phyloP scores from a whole-genome alignment of 2,329 filamentous ascomycete species.

The Aspergillus eucalypticola region DNA sequence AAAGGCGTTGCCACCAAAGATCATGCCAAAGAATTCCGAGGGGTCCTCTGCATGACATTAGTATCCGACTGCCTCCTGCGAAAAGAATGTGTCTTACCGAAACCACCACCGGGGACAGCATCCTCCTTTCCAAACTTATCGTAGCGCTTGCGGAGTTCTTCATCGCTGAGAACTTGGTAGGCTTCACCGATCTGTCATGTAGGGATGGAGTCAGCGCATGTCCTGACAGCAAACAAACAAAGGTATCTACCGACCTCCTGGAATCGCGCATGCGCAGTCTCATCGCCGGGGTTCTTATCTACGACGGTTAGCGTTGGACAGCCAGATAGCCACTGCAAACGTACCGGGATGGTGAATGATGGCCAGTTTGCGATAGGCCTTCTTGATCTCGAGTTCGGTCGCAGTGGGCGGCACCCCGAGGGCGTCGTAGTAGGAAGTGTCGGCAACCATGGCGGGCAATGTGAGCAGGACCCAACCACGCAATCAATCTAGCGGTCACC shows the following conservation, averaged over 20 bases:
- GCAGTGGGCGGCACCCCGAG: conserved; percentile 82
- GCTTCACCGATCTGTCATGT: conserved; percentile 63
- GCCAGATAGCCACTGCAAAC: background rate
- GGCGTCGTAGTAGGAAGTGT: conserved; percentile 85
- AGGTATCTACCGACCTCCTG: conserved; percentile 64
- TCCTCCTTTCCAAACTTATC: conserved; percentile 97
- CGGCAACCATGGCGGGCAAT: conserved; percentile 70
- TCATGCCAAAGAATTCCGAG: conserved; percentile 96
- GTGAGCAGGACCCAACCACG: conserved; percentile 8
- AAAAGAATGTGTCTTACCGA: conserved; percentile 58
- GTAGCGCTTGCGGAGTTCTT: conserved; percentile 84
- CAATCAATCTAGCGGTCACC: background rate
- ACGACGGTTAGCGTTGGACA: conserved; percentile 26
- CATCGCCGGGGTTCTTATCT: conserved; percentile 98
- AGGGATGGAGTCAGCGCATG: conserved; percentile 6
- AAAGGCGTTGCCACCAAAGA: conserved; percentile 96
- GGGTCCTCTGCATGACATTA: conserved; percentile 67
- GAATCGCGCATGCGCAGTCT: conserved; percentile 89
- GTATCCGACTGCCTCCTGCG: background rate
- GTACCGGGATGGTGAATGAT: conserved; percentile 87
- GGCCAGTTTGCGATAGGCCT: conserved; percentile 91
- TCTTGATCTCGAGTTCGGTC: conserved; percentile 91
- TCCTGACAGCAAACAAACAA: background rate
- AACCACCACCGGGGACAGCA: conserved; percentile 85
- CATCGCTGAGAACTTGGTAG: conserved; percentile 79